Evolutionary conservation across 768 basidiomycete species (phyloP), one percentile per base, ranked within the genome.

Genomic region (Hygrocybe punicea): DNA sequence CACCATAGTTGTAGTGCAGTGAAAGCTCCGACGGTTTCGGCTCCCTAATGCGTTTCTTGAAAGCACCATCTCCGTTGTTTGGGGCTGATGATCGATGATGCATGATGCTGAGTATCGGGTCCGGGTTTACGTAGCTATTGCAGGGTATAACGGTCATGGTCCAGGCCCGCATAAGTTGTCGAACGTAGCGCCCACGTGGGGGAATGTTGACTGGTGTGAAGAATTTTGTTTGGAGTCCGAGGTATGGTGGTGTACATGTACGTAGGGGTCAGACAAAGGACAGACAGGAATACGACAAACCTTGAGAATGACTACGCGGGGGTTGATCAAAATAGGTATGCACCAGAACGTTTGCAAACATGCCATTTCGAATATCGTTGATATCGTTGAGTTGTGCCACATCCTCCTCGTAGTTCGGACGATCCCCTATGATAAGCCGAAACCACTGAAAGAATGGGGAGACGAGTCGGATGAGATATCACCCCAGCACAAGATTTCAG

Each of bases 1-100:
- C 63, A 33, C 69, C 69, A 54, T 69, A 70, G 45, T 66, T 67
- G 59, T 70, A 70, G 54, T 70, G 68, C 5, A 69, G 52, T 58
- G 68, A 58, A 10, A 68, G 48, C 45, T 61, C 61, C n/a, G 69
- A 67, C 24, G 65, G 69, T 59, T 63, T 67, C 24, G 59, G 56
- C 33, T 57, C n/a, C n/a, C n/a, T n/a, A n/a, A n/a, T n/a, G n/a
- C n/a, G n/a, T 57, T 55, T 63, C 59, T 37, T 61, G 63, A 69
- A 68, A 51, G 68, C 55, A 29, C 65, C 69, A 55, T 69, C 69
- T n/a, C 23, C 37, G 50, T 66, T 69, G 58, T 69, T 64, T 37
- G 61, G 67, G 57, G 34, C 45, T n/a, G n/a, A n/a, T n/a, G n/a
- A n/a, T n/a, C n/a, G n/a, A n/a, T n/a, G n/a, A n/a, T n/a, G n/a